A percentile compares a stretch with the other conserved stretches of the same genome.
phyloP scores from a whole-genome alignment of 2,329 filamentous ascomycete species.

The Ophiostoma sp. region DNA sequence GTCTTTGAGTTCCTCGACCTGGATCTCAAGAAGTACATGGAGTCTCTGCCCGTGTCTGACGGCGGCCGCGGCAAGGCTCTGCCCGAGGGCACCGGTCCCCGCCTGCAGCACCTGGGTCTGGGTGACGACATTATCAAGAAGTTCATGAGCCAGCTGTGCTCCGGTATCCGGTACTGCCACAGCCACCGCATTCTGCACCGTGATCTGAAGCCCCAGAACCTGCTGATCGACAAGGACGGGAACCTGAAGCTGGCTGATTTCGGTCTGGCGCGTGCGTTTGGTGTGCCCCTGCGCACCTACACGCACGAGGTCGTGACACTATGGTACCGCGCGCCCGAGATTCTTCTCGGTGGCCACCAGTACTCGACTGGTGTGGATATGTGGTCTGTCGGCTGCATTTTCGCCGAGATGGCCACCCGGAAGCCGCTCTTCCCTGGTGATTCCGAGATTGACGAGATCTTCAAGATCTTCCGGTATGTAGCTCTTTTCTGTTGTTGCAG shows the following conservation, averaged over 20 bases:
- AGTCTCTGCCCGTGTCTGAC: conserved; percentile 72
- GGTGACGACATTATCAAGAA: conserved; percentile 81
- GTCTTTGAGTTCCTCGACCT: conserved; percentile 84
- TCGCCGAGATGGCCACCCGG: conserved; percentile 87
- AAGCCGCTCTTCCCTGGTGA: conserved; percentile 86
- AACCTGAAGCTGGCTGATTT: conserved; percentile 85
- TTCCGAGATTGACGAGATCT: conserved; percentile 89
- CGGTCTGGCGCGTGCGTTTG: conserved; percentile 80
- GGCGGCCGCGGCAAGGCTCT: conserved; percentile 76
- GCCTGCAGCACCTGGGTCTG: conserved; percentile 61
- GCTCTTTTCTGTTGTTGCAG: too few relatives aligned
- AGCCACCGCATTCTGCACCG: conserved; percentile 77
- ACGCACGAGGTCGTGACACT: conserved; percentile 89
- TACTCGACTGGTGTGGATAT: conserved; percentile 92
- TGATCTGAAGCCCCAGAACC: conserved; percentile 80
- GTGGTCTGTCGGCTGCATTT: conserved; percentile 88
- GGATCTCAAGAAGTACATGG: conserved; percentile 93
- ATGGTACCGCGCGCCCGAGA: conserved; percentile 84
- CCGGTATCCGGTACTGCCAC: conserved; percentile 79
- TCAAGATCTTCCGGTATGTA: conserved; percentile 73
- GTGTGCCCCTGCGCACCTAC: conserved; percentile 80
- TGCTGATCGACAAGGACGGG: conserved; percentile 77
- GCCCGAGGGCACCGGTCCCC: conserved; percentile 63
- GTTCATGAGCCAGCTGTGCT: conserved; percentile 80
- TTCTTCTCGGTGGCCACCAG: conserved; percentile 77